Conservation (phyloP, 1,284 basidiomycete genomes). For the Neonothopanus nambi region DNA sequence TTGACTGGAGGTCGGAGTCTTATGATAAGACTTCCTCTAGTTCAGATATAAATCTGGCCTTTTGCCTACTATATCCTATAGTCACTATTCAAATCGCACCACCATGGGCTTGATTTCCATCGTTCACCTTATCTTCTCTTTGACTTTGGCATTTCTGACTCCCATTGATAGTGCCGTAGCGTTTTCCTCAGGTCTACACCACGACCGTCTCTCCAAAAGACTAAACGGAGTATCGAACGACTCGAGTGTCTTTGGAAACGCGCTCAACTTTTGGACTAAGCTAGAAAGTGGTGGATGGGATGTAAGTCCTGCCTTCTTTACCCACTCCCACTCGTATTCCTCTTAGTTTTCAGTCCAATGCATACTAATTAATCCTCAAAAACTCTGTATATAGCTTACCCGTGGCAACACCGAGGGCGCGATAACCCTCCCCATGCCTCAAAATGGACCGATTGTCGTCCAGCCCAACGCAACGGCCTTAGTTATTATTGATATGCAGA, state of each 20-base stretch:
- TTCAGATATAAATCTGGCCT: too few species aligned
- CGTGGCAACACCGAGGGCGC: conserved; percentile 24
- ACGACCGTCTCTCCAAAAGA: not conserved
- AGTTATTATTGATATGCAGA: conserved; percentile 35
- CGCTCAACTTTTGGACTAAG: conserved; percentile 30
- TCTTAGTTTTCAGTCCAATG: not conserved
- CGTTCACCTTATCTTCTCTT: too few species aligned
- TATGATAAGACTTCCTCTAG: too few species aligned
- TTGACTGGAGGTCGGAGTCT: too few species aligned
- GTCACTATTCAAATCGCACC: too few species aligned
- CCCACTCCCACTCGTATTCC: not conserved
- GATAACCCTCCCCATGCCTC: conserved; percentile 26
- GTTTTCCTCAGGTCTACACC: not conserved
- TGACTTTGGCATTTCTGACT: too few species aligned
- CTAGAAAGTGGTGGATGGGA: conserved; percentile 25
- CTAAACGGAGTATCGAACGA: conserved; percentile 8
- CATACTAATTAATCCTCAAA: not conserved
- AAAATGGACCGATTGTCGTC: conserved; percentile 25
- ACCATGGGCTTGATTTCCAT: too few species aligned
- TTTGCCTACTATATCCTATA: too few species aligned
- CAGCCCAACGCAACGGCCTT: conserved; percentile 30
- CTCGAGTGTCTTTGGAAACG: conserved; percentile 26
- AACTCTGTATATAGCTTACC: too few species aligned
- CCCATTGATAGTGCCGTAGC: too few species aligned
- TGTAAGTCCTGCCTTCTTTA: conserved; percentile 17